These are phyloP conservation scores for Laburnicola sp. DNA, from an alignment of 2,329 filamentous ascomycete species.

Conservation along the genomic window DNA sequence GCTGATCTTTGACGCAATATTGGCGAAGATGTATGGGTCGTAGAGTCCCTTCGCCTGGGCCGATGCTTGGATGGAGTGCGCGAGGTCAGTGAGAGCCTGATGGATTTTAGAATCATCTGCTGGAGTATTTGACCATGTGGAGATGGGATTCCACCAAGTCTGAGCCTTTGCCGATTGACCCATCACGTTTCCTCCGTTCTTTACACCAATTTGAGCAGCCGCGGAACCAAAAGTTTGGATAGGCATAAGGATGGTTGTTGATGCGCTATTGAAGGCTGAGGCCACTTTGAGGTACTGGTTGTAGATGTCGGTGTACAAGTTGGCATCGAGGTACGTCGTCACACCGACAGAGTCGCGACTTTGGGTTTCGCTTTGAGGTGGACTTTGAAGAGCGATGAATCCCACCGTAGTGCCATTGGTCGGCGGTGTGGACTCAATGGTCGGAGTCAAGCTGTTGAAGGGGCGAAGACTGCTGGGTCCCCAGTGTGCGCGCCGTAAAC, in stretches of 20 bases:
- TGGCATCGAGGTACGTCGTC: background rate
- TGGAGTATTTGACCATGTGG: no score
- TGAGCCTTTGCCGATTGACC: no score
- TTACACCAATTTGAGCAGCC: background rate
- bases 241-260: background rate
- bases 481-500: no score
- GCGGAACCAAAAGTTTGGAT: background rate
- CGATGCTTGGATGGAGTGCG: no score
- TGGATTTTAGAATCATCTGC: no score
- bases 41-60: background rate
- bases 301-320: background rate
- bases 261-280: no score
- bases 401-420: background rate
- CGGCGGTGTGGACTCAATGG: background rate
- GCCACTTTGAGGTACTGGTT: background rate
- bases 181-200: background rate
- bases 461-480: no score
- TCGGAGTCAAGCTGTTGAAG: background rate
- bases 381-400: background rate
- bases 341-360: background rate
- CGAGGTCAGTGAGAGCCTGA: no score
- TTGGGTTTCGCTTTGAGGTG: background rate
- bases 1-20: slow-evolving; percentile 14
- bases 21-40: slow-evolving; percentile 6
- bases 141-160: no score